Base-by-base conservation (phyloP, 139 green algal species). In the Pedinophyceae sp. region DNA sequence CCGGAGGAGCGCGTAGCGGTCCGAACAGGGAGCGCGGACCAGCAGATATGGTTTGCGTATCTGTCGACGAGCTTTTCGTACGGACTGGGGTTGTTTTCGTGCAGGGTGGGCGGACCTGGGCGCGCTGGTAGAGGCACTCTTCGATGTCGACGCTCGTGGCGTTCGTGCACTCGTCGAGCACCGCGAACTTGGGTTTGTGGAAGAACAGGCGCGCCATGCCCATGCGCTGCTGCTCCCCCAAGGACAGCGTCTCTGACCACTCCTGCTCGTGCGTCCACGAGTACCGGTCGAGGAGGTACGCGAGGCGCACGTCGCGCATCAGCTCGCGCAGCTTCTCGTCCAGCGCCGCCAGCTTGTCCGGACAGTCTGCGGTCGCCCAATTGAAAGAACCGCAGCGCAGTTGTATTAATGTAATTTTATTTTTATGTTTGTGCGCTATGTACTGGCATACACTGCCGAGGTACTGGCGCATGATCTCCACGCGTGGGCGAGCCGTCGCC, bases 151-250 rank as follows among this genome's bases (percentile, higher is more conserved):
- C 71, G 29, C 66, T 81, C 20, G 69, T 86, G 2, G 78, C 79
- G 52, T 85, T 87, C 26, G 79, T 87, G 68, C 78, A 85, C 58
- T 87, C 78, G 39, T 87, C 79, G 40, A 87, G 57, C 10, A 87
- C 58, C 2, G 59, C 74, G 45, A 75, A 87, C 17, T 54, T 57
- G 10, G 79, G 79, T 17, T 46, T 55, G 49, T 87, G 79, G 69
- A 76, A 87, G 58, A 87, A 87, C 17, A 87, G 62, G 23, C 79
- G 59, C 2, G 78, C 79, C 79, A 88, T 86, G 56, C 79, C 79
- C 41, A 88, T 54, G 25, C 79, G 73, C 67, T 88, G 79, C 65
- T 87, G 79, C 64, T 88, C 79, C 48, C 79, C 79, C 10, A 88
- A 57, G 1, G 70, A 80, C 24, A 88, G 63, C 19, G 66, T 62